Conservation (phyloP, 1,284 basidiomycete genomes). For the Takashimella koratensis region DNA sequence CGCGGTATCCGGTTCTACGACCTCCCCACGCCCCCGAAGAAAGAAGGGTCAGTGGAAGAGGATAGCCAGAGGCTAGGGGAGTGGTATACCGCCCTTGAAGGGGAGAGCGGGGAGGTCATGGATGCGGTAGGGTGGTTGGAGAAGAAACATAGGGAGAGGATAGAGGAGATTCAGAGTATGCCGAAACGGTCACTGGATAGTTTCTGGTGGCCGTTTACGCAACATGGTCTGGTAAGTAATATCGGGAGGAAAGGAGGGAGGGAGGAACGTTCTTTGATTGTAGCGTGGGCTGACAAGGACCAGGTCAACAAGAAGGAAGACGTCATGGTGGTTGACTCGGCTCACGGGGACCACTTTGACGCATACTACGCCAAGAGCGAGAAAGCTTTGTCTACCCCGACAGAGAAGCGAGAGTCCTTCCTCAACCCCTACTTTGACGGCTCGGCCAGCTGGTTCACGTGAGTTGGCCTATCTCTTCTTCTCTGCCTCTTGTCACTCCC, state of each 20-base stretch:
- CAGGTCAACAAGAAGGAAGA: slow-evolving; percentile 64
- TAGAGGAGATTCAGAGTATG: slow-evolving; percentile 72
- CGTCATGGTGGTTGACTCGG: slow-evolving; percentile 88
- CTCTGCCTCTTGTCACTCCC: too few relatives aligned
- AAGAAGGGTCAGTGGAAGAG: slow-evolving; percentile 56
- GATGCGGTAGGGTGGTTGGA: slow-evolving; percentile 63
- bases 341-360: slow-evolving; percentile 79
- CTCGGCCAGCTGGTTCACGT: slow-evolving; percentile 97
- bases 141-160: slow-evolving; percentile 58
- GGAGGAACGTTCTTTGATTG: too few relatives aligned
- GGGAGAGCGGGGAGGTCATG: slow-evolving; percentile 45
- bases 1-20: slow-evolving; percentile 48
- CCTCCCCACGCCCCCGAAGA: slow-evolving; percentile 38
- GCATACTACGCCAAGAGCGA: slow-evolving; percentile 53
- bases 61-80: slow-evolving; percentile 60
- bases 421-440: slow-evolving; percentile 77
- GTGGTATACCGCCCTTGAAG: slow-evolving; percentile 61
- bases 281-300: slow-evolving; percentile 1
- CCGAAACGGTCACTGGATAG: slow-evolving; percentile 69
- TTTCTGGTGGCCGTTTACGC: slow-evolving; percentile 98
- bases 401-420: slow-evolving; percentile 45
- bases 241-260: too few relatives aligned
- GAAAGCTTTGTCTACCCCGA: slow-evolving; percentile 1
- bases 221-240: slow-evolving; percentile 60
- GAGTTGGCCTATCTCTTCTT: too few relatives aligned